Percentiles rank a stretch among this genome's conserved stretches.
Evolutionary conservation across 257 asterid species (phyloP).

Genomic region (Verbascum thapsus): DNA sequence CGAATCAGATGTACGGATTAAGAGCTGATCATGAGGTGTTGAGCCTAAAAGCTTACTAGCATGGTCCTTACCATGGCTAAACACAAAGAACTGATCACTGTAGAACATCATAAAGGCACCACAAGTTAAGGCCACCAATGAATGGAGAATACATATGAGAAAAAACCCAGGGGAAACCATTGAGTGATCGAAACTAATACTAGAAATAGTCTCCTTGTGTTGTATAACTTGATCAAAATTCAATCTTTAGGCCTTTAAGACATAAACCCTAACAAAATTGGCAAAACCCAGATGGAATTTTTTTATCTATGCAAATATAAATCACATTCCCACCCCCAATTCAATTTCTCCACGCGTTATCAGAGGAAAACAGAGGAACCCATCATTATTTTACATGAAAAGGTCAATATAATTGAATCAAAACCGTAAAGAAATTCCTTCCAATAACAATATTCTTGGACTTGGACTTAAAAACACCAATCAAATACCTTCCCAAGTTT

Average conservation of each 20-base stretch:
- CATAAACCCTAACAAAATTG: slow-evolving; percentile 24
- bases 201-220: not conserved
- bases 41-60: slow-evolving; percentile 85
- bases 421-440: slow-evolving; percentile 2
- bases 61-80: slow-evolving; percentile 84
- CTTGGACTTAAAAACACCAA: slow-evolving; percentile 28
- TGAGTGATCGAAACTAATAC: slow-evolving; percentile 18
- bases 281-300: slow-evolving; percentile 26
- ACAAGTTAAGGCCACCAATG: slow-evolving; percentile 72
- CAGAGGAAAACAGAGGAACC: slow-evolving; percentile 24
- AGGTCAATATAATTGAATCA: slow-evolving; percentile 21
- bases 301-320: not conserved
- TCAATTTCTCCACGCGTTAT: slow-evolving; percentile 10
- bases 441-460: slow-evolving; percentile 14
- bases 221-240: slow-evolving; percentile 29
- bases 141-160: slow-evolving; percentile 72
- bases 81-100: slow-evolving; percentile 59
- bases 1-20: slow-evolving; percentile 85
- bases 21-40: slow-evolving; percentile 85
- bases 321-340: slow-evolving; percentile 18
- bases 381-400: slow-evolving; percentile 13
- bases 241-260: slow-evolving; percentile 32
- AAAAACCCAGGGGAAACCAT: slow-evolving; percentile 80
- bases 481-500: slow-evolving; percentile 32
- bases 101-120: slow-evolving; percentile 88